Conservation (phyloP, 768 basidiomycete species). For the Chlorophyllum brunneum region DNA sequence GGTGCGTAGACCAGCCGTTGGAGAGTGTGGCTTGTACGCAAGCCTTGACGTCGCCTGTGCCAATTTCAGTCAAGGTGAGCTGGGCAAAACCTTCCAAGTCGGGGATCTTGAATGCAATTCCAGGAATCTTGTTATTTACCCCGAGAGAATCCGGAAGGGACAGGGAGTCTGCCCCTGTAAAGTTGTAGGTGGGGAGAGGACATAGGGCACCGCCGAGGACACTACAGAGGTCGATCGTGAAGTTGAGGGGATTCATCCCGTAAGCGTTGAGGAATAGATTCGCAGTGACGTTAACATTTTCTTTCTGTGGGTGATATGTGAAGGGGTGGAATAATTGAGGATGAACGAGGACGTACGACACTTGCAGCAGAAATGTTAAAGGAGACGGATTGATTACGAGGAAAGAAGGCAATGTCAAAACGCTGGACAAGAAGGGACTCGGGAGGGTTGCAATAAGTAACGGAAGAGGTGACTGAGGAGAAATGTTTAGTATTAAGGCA, state of each 20-base stretch:
- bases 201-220: conserved; percentile 79
- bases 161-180: conserved; percentile 76
- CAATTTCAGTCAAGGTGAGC: conserved; percentile 64
- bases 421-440: conserved; percentile 75
- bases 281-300: conserved; percentile 77
- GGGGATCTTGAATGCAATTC: conserved; percentile 82
- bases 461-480: conserved; percentile 73
- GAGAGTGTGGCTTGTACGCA: conserved; percentile 91
- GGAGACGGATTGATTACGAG: conserved; percentile 64
- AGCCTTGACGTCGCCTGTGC: conserved; percentile 71
- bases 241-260: conserved; percentile 76
- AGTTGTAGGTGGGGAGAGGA: conserved; percentile 79
- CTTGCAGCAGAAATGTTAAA: conserved; percentile 88
- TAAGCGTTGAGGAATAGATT: conserved; percentile 86
- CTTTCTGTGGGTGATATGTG: conserved; percentile 41
- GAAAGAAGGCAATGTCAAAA: conserved; percentile 71
- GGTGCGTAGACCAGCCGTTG: conserved; percentile 84
- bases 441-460: conserved; percentile 83
- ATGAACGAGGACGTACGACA: conserved; percentile 53
- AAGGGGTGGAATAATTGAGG: conserved; percentile 8
- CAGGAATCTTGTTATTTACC: conserved; percentile 58
- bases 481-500: conserved; percentile 13
- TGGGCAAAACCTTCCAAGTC: conserved; percentile 90
- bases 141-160: conserved; percentile 57
- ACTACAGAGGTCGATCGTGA: conserved; percentile 83